Percentiles rank a stretch among this genome's conserved stretches.
Evolutionary conservation across 352 stramenopile genomes (phyloP).

Genomic region (Globisporangium heterothallicum): DNA sequence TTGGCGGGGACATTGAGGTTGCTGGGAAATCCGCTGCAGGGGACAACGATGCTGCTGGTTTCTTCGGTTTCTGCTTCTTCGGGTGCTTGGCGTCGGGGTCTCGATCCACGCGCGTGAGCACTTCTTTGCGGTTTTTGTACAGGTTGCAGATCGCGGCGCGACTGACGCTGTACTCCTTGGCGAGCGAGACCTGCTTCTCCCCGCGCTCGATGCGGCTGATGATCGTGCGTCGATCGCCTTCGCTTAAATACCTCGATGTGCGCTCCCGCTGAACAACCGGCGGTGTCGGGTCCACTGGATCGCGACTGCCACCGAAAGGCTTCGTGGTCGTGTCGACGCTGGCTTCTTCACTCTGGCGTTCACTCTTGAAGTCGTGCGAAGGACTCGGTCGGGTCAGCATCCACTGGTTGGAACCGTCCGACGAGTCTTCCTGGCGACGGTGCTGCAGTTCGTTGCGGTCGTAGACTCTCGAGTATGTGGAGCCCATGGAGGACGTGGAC

Average conservation of each 20-base stretch:
- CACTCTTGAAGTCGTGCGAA: no score
- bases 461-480: not conserved
- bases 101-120: conserved; percentile 30
- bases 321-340: not conserved
- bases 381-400: no score
- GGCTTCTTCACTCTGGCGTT: no score
- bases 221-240: conserved; percentile 32
- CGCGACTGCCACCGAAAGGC: not conserved
- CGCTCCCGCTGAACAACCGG: conserved; percentile 21
- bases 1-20: not conserved
- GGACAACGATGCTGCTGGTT: not conserved
- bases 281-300: not conserved
- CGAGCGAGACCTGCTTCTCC: conserved; percentile 44
- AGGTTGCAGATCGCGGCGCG: conserved; percentile 49
- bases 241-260: conserved; percentile 42
- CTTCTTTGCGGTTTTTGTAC: conserved; percentile 47
- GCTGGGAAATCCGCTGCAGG: not conserved
- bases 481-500: no score
- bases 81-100: conserved; percentile 19
- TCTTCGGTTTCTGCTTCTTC: conserved; percentile 13
- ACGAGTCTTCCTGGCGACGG: conserved; percentile 4
- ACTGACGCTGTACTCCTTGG: conserved; percentile 41
- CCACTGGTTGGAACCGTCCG: no score
- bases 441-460: not conserved
- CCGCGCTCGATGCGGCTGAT: conserved; percentile 37